Conservation (phyloP, 108 stramenopile genomes). For the Fragilaria crotonensis region DNA sequence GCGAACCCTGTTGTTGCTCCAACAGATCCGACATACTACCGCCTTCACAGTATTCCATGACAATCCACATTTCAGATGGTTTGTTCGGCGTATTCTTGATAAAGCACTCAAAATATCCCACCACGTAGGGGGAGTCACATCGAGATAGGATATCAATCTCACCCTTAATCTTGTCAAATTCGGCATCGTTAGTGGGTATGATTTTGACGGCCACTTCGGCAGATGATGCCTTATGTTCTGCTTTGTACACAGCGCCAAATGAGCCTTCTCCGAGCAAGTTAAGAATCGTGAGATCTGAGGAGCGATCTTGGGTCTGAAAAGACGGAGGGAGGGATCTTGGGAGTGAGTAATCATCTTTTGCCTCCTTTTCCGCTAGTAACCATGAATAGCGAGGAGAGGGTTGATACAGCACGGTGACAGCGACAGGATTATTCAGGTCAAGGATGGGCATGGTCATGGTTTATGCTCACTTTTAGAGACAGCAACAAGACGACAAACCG, state of each 20-base stretch:
- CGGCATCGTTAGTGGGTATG: slow-evolving; percentile 60
- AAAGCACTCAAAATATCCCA: slow-evolving; percentile 87
- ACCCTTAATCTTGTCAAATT: slow-evolving; percentile 80
- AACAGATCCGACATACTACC: slow-evolving; percentile 83
- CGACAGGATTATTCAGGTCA: no score
- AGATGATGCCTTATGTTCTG: slow-evolving; percentile 58
- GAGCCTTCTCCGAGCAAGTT: slow-evolving; percentile 86
- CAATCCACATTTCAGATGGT: slow-evolving; percentile 80
- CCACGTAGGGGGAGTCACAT: slow-evolving; percentile 83
- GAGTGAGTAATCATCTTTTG: background rate
- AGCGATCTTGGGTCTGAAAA: slow-evolving; percentile 21
- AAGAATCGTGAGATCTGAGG: slow-evolving; percentile 38
- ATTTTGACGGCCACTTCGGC: slow-evolving; percentile 90
- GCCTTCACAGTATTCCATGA: slow-evolving; percentile 91
- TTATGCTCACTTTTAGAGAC: no score
- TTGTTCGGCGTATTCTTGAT: slow-evolving; percentile 26
- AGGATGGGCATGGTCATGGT: no score
- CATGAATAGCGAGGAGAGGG: background rate
- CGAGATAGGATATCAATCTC: slow-evolving; percentile 86
- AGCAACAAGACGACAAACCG: no score
- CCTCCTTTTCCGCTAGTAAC: background rate
- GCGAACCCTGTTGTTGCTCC: slow-evolving; percentile 50
- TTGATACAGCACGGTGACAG: no score
- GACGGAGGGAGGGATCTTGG: background rate
- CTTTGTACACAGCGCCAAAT: slow-evolving; percentile 89